These are phyloP conservation scores for Thamnidium elegans DNA, from an alignment of 192 early-diverging fungal species.

Conservation along the genomic window DNA sequence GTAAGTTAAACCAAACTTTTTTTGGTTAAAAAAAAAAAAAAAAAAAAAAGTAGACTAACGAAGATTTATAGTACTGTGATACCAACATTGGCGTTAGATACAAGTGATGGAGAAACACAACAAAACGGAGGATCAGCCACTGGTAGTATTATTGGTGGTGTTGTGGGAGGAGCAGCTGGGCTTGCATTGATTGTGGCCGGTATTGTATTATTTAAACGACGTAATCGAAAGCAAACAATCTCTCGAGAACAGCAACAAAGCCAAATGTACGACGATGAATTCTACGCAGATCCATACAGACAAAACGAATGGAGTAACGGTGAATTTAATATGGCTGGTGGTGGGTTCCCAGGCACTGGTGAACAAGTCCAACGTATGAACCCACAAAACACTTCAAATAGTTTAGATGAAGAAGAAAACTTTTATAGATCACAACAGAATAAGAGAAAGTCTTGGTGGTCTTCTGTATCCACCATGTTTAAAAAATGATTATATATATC, in stretches of 20 bases:
- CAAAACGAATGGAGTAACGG: constrained; percentile 2
- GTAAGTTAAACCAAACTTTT: too few species aligned
- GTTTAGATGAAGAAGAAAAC: background rate
- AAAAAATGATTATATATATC: background rate
- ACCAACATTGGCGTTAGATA: constrained; percentile 9
- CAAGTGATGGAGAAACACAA: background rate
- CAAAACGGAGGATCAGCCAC: background rate
- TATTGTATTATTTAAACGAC: constrained; percentile 1
- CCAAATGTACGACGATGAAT: constrained; percentile 15
- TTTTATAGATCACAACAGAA: constrained; percentile 2
- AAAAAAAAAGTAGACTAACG: background rate
- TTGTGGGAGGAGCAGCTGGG: constrained; percentile 11
- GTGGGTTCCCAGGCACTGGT: constrained; percentile 9
- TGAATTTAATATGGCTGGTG: background rate
- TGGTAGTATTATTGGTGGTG: constrained; percentile 7
- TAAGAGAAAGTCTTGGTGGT: constrained; percentile 3
- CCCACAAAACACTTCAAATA: background rate
- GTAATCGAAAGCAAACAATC: background rate
- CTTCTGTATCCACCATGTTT: background rate
- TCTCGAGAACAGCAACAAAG: background rate
- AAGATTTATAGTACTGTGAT: constrained; percentile 9
- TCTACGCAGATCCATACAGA: constrained; percentile 16
- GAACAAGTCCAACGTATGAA: constrained; percentile 1
- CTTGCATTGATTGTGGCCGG: constrained; percentile 1
- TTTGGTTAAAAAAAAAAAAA: background rate